Conservation (phyloP, 2,329 filamentous ascomycete species). For the Fusarium pseudonygamai region DNA sequence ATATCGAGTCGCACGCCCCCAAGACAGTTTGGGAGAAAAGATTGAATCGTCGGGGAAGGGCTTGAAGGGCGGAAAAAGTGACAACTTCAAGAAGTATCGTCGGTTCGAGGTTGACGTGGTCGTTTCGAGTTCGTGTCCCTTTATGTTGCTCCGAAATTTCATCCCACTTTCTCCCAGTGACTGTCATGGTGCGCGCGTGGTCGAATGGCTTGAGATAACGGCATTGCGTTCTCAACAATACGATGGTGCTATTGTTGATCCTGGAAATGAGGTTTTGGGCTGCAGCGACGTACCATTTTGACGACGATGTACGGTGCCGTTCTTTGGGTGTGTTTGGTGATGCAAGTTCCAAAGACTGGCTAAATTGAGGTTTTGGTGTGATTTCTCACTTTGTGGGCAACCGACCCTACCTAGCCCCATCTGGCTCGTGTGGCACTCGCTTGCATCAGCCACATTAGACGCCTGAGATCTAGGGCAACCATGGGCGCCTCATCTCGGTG, state of each 20-base stretch:
- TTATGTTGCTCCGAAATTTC: slow-evolving; percentile 34
- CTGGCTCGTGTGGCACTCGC: slow-evolving; percentile 42
- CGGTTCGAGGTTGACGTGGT: slow-evolving; percentile 30
- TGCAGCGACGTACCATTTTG: slow-evolving; percentile 58
- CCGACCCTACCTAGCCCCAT: slow-evolving; percentile 43
- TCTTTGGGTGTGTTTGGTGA: slow-evolving; percentile 54
- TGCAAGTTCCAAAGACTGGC: slow-evolving; percentile 50
- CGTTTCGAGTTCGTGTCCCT: slow-evolving; percentile 34
- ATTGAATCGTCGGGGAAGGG: not conserved
- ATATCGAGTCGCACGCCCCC: slow-evolving; percentile 17
- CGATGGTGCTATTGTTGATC: slow-evolving; percentile 12
- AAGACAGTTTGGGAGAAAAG: slow-evolving; percentile 35
- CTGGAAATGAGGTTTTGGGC: slow-evolving; percentile 24
- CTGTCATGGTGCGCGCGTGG: slow-evolving; percentile 47
- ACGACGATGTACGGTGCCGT: slow-evolving; percentile 57
- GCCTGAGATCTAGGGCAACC: slow-evolving; percentile 40
- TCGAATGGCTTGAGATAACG: slow-evolving; percentile 33
- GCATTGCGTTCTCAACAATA: slow-evolving; percentile 7
- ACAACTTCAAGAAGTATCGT: slow-evolving; percentile 11
- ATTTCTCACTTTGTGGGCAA: slow-evolving; percentile 57
- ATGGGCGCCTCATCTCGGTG: slow-evolving; percentile 37
- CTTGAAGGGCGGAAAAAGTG: not conserved
- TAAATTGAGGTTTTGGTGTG: slow-evolving; percentile 55
- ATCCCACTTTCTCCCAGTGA: slow-evolving; percentile 42
- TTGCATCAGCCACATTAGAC: slow-evolving; percentile 37